Conservation (phyloP, 305 asterid genomes). For the Fraxinus floribunda region DNA sequence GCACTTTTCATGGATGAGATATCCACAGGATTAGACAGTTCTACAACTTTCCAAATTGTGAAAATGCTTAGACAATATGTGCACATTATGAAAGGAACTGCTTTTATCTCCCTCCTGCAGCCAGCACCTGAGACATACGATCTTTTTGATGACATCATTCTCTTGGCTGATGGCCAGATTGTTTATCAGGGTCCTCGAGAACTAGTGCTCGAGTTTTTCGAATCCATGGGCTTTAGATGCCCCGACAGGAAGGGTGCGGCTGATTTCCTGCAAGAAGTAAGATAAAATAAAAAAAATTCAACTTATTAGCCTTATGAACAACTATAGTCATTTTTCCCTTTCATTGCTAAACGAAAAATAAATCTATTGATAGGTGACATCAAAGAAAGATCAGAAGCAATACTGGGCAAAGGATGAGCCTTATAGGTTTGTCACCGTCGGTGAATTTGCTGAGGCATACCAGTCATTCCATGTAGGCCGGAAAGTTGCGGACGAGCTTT, state of each 20-base stretch:
- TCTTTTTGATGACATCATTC: slow-evolving; percentile 77
- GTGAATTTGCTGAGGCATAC: slow-evolving; percentile 66
- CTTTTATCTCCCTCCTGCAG: slow-evolving; percentile 75
- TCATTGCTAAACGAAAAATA: slow-evolving; percentile 13
- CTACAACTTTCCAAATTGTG: slow-evolving; percentile 76
- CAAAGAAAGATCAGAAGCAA: slow-evolving; percentile 81
- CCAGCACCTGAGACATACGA: slow-evolving; percentile 89
- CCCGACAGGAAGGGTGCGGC: slow-evolving; percentile 83
- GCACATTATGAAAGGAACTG: slow-evolving; percentile 71
- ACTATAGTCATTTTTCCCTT: neutral
- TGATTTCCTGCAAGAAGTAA: slow-evolving; percentile 91
- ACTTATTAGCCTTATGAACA: neutral
- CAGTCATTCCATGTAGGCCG: slow-evolving; percentile 53
- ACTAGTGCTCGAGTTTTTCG: slow-evolving; percentile 62
- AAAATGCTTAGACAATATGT: slow-evolving; percentile 57
- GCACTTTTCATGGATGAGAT: slow-evolving; percentile 91
- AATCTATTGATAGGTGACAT: slow-evolving; percentile 58
- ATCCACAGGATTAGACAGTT: slow-evolving; percentile 92
- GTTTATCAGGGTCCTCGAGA: slow-evolving; percentile 84
- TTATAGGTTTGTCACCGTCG: slow-evolving; percentile 50
- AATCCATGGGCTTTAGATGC: slow-evolving; percentile 75
- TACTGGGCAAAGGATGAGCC: slow-evolving; percentile 73
- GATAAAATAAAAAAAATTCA: slow-evolving; percentile 3
- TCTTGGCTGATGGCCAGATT: slow-evolving; percentile 63
- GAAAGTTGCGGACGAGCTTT: slow-evolving; percentile 51